A percentile compares a stretch with the other conserved stretches of the same genome.
Evolutionary conservation across 306 rosid genomes (phyloP).

Genomic region (Erythrophleum fordii): DNA sequence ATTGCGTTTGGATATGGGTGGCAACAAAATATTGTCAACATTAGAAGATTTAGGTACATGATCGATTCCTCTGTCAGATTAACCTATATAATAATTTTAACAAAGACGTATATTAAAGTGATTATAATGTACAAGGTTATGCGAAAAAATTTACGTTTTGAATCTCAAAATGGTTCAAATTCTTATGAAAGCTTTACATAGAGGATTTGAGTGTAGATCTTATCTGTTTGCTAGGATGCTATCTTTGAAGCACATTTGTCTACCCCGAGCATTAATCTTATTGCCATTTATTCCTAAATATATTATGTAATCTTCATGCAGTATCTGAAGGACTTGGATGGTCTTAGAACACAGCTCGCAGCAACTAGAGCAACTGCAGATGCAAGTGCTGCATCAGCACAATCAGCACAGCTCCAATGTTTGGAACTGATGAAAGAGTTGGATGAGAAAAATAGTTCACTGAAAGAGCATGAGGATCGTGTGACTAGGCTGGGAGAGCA

Average conservation of each 20-base stretch:
- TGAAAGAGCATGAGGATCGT: slow-evolving; percentile 81
- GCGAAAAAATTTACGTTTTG: slow-evolving; percentile 3
- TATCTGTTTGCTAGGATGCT: background rate
- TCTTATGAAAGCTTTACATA: background rate
- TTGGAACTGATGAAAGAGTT: slow-evolving; percentile 72
- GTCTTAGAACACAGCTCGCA: slow-evolving; percentile 68
- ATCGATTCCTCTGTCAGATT: slow-evolving; percentile 4
- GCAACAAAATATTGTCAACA: slow-evolving; percentile 1
- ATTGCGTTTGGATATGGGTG: slow-evolving; percentile 14
- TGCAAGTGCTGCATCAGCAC: slow-evolving; percentile 87
- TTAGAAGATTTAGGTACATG: slow-evolving; percentile 23
- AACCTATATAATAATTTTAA: slow-evolving; percentile 19
- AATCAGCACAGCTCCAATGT: slow-evolving; percentile 78
- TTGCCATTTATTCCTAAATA: slow-evolving; percentile 5
- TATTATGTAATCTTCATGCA: slow-evolving; percentile 47
- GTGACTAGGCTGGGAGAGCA: slow-evolving; percentile 79
- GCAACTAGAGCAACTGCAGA: slow-evolving; percentile 79
- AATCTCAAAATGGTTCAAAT: slow-evolving; percentile 4
- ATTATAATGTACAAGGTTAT: background rate
- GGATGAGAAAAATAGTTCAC: slow-evolving; percentile 68
- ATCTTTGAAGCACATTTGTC: background rate
- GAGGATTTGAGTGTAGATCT: slow-evolving; percentile 2
- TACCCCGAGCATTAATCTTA: background rate
- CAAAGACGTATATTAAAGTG: background rate
- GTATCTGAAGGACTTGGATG: slow-evolving; percentile 82